phyloP scores from a whole-genome alignment of 2,329 filamentous ascomycete species.

The Verticillium dahliae region DNA sequence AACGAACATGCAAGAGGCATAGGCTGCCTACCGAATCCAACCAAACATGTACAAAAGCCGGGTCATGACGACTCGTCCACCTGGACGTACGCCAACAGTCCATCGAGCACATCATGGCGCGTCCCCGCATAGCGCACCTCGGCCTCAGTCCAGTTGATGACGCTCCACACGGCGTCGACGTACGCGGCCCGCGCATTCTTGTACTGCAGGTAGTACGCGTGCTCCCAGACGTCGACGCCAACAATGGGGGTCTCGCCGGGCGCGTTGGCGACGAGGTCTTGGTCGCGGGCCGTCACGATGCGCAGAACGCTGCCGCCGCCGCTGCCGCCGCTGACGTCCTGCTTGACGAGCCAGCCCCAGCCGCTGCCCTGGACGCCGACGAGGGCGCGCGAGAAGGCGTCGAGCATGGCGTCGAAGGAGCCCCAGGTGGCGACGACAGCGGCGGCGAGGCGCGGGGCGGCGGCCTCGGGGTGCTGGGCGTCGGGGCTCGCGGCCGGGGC shows the following conservation, averaged over 20 bases:
- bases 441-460: slow-evolving; percentile 25
- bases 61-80: not conserved
- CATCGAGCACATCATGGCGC: not conserved
- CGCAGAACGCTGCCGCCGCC: slow-evolving; percentile 16
- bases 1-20: too few species aligned
- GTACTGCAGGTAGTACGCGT: slow-evolving; percentile 53
- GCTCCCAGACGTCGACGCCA: slow-evolving; percentile 61
- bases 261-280: slow-evolving; percentile 47
- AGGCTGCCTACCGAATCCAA: not conserved
- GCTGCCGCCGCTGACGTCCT: slow-evolving; percentile 13
- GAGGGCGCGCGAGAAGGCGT: slow-evolving; percentile 47
- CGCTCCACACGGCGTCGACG: slow-evolving; percentile 45
- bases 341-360: slow-evolving; percentile 60
- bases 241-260: slow-evolving; percentile 41
- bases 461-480: slow-evolving; percentile 46
- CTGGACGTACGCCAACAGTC: not conserved
- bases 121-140: slow-evolving; percentile 32
- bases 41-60: not conserved
- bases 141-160: slow-evolving; percentile 46
- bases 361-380: slow-evolving; percentile 58
- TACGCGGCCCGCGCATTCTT: slow-evolving; percentile 44
- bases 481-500: slow-evolving; percentile 30
- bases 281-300: slow-evolving; percentile 58
- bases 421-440: slow-evolving; percentile 52
- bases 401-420: slow-evolving; percentile 42